phyloP scores from a whole-genome alignment of 495 filamentous ascomycete genomes.

The Neurospora tetrasperma region DNA sequence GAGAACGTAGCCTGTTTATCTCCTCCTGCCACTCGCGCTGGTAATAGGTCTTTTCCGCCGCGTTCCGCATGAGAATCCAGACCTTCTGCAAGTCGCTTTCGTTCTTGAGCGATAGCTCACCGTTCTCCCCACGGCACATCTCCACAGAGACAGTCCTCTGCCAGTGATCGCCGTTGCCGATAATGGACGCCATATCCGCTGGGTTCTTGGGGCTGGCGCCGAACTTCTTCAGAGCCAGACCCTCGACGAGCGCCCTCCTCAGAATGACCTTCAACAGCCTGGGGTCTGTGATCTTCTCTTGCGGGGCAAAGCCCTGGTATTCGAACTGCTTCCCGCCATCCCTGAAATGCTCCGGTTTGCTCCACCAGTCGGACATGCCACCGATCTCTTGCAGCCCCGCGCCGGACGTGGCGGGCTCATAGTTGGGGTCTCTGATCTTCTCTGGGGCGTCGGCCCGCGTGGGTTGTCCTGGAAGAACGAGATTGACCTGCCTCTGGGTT shows the following conservation, averaged over 20 bases:
- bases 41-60: not conserved
- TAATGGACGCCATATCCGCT: slow-evolving; percentile 4
- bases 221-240: slow-evolving; percentile 37
- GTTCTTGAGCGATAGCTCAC: slow-evolving; percentile 15
- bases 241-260: slow-evolving; percentile 53
- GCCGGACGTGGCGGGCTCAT: slow-evolving; percentile 47
- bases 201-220: slow-evolving; percentile 20
- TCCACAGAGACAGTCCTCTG: slow-evolving; percentile 9
- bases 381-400: slow-evolving; percentile 50
- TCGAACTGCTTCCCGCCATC: slow-evolving; percentile 11
- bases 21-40: not conserved
- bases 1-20: not conserved
- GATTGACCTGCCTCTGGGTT: slow-evolving; percentile 6
- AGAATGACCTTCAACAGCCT: slow-evolving; percentile 35
- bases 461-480: slow-evolving; percentile 12
- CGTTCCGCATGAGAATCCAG: slow-evolving; percentile 1
- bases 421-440: slow-evolving; percentile 32
- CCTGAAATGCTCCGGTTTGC: slow-evolving; percentile 32
- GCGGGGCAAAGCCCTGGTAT: slow-evolving; percentile 31
- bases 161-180: not conserved
- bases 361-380: slow-evolving; percentile 41
- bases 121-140: slow-evolving; percentile 11
- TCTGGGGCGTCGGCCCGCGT: slow-evolving; percentile 4
- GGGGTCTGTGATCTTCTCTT: slow-evolving; percentile 27
- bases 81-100: slow-evolving; percentile 1